Evolutionary conservation across 352 stramenopile genomes (phyloP).

Genomic region (Phytophthora kernoviae): DNA sequence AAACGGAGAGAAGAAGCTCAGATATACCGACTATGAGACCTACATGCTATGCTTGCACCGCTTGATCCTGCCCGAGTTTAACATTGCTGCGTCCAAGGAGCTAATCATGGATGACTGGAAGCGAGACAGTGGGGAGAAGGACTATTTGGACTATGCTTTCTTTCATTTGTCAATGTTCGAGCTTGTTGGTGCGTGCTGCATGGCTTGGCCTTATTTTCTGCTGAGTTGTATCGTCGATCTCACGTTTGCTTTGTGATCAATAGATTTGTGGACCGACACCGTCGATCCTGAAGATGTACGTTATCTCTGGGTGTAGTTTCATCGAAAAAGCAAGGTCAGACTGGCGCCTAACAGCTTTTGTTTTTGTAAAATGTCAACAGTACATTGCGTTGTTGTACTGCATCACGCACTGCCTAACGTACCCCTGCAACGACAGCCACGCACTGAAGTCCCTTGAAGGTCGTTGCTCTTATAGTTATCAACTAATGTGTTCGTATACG

Average conservation of each 20-base stretch:
- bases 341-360: not conserved
- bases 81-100: constrained; percentile 60
- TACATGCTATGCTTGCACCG: constrained; percentile 81
- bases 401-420: constrained; percentile 75
- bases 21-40: constrained; percentile 61
- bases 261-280: constrained; percentile 73
- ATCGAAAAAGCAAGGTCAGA: no score
- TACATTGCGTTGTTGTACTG: constrained; percentile 83
- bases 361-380: constrained; percentile 22
- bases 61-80: constrained; percentile 78
- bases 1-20: constrained; percentile 28
- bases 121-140: constrained; percentile 54
- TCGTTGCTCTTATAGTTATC: not conserved
- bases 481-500: no score
- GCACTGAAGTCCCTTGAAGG: constrained; percentile 61
- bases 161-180: constrained; percentile 89
- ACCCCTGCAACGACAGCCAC: constrained; percentile 46
- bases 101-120: constrained; percentile 76
- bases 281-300: constrained; percentile 68
- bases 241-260: not conserved
- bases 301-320: constrained; percentile 3
- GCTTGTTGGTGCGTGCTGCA: constrained; percentile 55
- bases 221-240: not conserved
- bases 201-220: not conserved
- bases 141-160: constrained; percentile 65